phyloP scores from a whole-genome alignment of 805 yeast genomes.

The Cyberlindnera petersonii region DNA sequence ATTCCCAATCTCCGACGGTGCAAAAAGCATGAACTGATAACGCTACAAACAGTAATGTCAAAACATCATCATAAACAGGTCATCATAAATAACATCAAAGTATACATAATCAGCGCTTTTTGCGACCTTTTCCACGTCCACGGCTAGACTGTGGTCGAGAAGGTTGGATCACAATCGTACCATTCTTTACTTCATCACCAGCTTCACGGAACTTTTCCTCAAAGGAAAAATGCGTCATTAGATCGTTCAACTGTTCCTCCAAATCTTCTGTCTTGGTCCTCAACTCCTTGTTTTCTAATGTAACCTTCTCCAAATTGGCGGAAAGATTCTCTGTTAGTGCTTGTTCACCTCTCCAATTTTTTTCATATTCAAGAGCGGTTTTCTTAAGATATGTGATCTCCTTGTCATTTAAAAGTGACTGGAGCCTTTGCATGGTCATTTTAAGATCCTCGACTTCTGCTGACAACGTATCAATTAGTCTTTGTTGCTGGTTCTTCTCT shows the following conservation, averaged over 20 bases:
- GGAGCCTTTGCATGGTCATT: neutral
- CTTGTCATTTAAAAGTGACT: neutral
- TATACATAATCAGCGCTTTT: slow-evolving; percentile 1
- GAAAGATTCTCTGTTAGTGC: slow-evolving; percentile 39
- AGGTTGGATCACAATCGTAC: slow-evolving; percentile 49
- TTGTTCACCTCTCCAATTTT: slow-evolving; percentile 45
- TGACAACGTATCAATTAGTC: neutral
- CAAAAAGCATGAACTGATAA: neutral
- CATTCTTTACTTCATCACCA: slow-evolving; percentile 68
- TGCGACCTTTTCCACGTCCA: neutral
- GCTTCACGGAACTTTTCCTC: slow-evolving; percentile 70
- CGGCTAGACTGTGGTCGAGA: slow-evolving; percentile 1
- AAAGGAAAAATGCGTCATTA: slow-evolving; percentile 76
- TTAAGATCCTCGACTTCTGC: slow-evolving; percentile 1
- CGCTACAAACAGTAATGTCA: no score
- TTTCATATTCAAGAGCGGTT: slow-evolving; percentile 22
- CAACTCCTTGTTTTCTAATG: slow-evolving; percentile 31
- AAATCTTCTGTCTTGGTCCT: slow-evolving; percentile 44
- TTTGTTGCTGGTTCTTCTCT: neutral
- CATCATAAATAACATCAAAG: no score
- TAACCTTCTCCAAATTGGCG: slow-evolving; percentile 36
- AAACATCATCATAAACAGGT: no score
- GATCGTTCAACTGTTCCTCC: slow-evolving; percentile 62
- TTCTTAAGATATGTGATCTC: slow-evolving; percentile 2
- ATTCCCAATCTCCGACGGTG: neutral